Evolutionary conservation across 176 grass and related monocot genomes (phyloP), one percentile per base, ranked within the genome.

Genomic region (Cenchrus fungigraminus): DNA sequence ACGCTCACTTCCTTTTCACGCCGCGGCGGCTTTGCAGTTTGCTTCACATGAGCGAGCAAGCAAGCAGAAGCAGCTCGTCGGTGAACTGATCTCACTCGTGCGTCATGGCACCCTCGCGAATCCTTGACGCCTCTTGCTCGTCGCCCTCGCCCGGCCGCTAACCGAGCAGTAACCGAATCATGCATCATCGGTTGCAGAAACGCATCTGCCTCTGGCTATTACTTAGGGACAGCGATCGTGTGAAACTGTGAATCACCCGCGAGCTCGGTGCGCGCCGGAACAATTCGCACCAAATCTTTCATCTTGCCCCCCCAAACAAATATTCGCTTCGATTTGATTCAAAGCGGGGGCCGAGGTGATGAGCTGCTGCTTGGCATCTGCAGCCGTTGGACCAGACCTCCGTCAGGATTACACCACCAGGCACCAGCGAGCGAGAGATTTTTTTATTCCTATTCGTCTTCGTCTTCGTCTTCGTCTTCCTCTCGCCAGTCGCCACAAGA

Each of bases 291-390:
- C 85, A 81, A 65, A 91, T 84, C 81, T 71, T 17, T 56, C 6
- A 4, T 6, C 68, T 3, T 16, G 5, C 17, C 1, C 50, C 6
- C 1, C 50, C 6, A 49, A 60, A 60, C 72, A 42, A 55, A 42
- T 54, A 78, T 90, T 90, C 88, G 31, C 1, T 16, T 29, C 12
- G 91, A 85, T 90, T 47, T 87, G 85, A 87, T 93, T 25, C 85
- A 22, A 72, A 45, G 71, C 44, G 8, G 20, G 11, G 32, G 1
- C 8, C n/a, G 59, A 62, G 59, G 19, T 28, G 59, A 28, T n/a
- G 57, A 57, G 54, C 15, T 46, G 49, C 49, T 51, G 56, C 59
- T 62, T 4, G 59, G 54, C 71, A 85, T 76, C 73, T 12, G 74
- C 56, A 77, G 75, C 42, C 6, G 71, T 9, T 46, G 45, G 45